A percentile compares a stretch with the other conserved stretches of the same genome.
phyloP scores from a whole-genome alignment of 176 grass and related monocot genomes.

The Areca catechu region DNA sequence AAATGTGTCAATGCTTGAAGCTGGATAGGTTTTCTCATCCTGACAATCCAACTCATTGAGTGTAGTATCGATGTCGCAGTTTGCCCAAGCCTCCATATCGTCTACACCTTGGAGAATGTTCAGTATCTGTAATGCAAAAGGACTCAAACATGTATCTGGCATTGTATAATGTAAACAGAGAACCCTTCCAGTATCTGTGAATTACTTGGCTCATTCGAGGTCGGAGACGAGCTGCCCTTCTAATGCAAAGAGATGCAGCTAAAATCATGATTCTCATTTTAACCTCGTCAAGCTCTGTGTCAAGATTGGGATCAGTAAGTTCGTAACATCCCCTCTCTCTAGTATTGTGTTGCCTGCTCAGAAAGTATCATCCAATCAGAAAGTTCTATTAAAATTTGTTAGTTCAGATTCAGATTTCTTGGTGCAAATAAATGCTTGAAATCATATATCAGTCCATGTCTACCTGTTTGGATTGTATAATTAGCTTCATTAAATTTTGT shows the following conservation, averaged over 20 bases:
- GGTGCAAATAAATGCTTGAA: no score
- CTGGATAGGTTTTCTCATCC: slow-evolving; percentile 4
- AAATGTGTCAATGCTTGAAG: background rate
- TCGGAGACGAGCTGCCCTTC: slow-evolving; percentile 55
- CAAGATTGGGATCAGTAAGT: slow-evolving; percentile 57
- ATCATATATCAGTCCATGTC: no score
- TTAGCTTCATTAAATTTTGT: no score
- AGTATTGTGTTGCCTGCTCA: slow-evolving; percentile 60
- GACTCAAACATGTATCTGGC: no score
- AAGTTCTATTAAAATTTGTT: no score
- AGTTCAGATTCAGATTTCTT: no score
- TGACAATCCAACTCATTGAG: slow-evolving; percentile 15
- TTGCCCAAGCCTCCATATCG: slow-evolving; percentile 9
- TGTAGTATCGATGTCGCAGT: slow-evolving; percentile 3
- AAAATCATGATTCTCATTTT: slow-evolving; percentile 47
- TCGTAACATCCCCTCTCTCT: slow-evolving; percentile 46
- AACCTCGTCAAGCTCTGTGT: slow-evolving; percentile 36
- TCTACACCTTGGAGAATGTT: slow-evolving; percentile 43
- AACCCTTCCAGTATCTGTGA: no score
- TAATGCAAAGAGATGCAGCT: slow-evolving; percentile 68
- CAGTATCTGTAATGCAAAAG: slow-evolving; percentile 31
- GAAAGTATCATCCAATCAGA: background rate
- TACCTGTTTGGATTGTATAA: no score
- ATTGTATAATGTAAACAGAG: no score
- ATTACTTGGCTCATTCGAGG: slow-evolving; percentile 61